Evolutionary conservation across 441 rosid genomes (phyloP).

Genomic region (Brassica hybrid): DNA sequence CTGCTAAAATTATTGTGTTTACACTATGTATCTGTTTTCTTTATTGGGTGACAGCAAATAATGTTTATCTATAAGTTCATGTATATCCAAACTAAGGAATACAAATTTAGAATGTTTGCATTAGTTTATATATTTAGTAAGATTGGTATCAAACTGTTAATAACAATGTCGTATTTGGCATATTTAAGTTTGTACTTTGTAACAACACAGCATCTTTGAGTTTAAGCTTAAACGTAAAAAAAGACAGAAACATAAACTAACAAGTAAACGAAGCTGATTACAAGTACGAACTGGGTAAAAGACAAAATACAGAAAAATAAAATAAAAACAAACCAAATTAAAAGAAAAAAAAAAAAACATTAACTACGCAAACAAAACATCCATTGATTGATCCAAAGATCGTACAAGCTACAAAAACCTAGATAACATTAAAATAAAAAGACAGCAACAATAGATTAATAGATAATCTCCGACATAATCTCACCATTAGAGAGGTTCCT

Average conservation of each 20-base stretch:
- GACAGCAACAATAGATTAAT: slow-evolving; percentile 21
- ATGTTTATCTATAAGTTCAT: not conserved
- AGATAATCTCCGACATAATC: slow-evolving; percentile 24
- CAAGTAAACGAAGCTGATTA: slow-evolving; percentile 32
- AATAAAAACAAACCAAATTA: slow-evolving; percentile 6
- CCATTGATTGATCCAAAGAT: slow-evolving; percentile 48
- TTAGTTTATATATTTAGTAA: not conserved
- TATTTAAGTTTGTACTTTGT: not conserved
- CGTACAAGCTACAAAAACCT: slow-evolving; percentile 44
- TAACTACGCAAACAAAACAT: slow-evolving; percentile 39
- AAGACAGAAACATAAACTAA: slow-evolving; percentile 35
- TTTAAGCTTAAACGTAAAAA: slow-evolving; percentile 32
- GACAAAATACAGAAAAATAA: slow-evolving; percentile 15
- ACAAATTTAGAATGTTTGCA: slow-evolving; percentile 9
- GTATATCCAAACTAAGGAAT: not conserved
- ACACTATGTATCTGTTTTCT: not conserved
- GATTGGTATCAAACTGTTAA: not conserved
- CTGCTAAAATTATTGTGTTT: not conserved
- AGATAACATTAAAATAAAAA: slow-evolving; percentile 18
- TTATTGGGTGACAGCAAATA: not conserved
- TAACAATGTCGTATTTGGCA: not conserved
- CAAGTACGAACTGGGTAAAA: slow-evolving; percentile 32
- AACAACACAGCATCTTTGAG: slow-evolving; percentile 7
- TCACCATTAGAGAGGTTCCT: slow-evolving; percentile 23
- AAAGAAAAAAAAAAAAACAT: slow-evolving; percentile 18